Percentiles rank a stretch among this genome's conserved stretches.
phyloP scores from a whole-genome alignment of 2,329 filamentous ascomycete genomes.

The Emmonsia crescens region DNA sequence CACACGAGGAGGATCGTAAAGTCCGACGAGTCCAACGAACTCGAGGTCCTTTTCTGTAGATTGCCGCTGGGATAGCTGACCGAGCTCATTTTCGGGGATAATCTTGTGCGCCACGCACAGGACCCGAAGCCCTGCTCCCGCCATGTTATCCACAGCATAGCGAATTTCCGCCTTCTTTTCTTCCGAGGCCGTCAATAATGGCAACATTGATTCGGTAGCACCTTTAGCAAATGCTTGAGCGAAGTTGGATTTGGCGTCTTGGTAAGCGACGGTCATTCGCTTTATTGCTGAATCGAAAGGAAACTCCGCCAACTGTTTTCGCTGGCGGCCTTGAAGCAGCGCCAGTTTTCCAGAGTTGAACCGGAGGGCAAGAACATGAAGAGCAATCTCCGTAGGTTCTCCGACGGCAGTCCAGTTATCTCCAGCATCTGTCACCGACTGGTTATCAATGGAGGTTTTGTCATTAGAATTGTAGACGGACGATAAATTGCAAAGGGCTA shows the following conservation, averaged over 20 bases:
- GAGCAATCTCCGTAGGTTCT: constrained; percentile 56
- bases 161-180: constrained; percentile 44
- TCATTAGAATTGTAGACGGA: constrained; percentile 38
- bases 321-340: constrained; percentile 33
- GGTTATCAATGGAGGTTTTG: constrained; percentile 9
- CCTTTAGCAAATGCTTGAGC: constrained; percentile 30
- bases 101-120: constrained; percentile 30
- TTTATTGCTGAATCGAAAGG: constrained; percentile 60
- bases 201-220: constrained; percentile 53
- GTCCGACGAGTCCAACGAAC: constrained; percentile 64
- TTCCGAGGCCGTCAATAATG: constrained; percentile 46
- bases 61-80: constrained; percentile 42
- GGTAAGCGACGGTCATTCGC: constrained; percentile 57
- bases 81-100: constrained; percentile 28
- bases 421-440: constrained; percentile 17
- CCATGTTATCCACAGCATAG: constrained; percentile 51
- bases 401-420: constrained; percentile 47
- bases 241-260: constrained; percentile 6
- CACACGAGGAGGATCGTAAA: constrained; percentile 69
- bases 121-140: constrained; percentile 51
- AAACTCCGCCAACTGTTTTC: constrained; percentile 49
- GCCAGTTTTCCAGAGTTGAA: constrained; percentile 45
- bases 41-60: constrained; percentile 53
- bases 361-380: constrained; percentile 56
- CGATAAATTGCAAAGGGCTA: constrained; percentile 51